Evolutionary conservation across 805 yeast species (phyloP).

Genomic region (Cyberlindnera saturnus): DNA sequence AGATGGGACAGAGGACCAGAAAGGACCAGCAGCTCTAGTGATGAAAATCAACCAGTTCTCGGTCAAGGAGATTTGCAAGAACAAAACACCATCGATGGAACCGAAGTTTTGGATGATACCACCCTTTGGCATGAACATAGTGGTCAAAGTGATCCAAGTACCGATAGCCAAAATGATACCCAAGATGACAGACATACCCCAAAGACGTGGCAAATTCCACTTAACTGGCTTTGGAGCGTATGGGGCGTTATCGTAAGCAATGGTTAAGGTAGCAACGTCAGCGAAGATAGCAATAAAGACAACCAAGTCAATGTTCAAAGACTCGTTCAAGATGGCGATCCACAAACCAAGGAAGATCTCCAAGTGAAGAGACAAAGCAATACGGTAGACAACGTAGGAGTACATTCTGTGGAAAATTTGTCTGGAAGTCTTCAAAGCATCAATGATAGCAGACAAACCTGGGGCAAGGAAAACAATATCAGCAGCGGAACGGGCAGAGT

Average conservation of each 20-base stretch:
- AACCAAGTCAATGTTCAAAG: conserved; percentile 83
- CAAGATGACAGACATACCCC: conserved; percentile 92
- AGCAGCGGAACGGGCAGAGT: conserved; percentile 95
- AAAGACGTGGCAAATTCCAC: conserved; percentile 94
- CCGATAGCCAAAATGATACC: conserved; percentile 85
- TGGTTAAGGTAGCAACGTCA: conserved; percentile 94
- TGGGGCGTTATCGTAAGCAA: conserved; percentile 97
- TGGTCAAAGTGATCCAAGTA: conserved; percentile 91
- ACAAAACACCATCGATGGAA: conserved; percentile 86
- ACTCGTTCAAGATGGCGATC: conserved; percentile 88
- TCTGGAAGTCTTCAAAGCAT: conserved; percentile 90
- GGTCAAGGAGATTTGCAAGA: conserved; percentile 90
- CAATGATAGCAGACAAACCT: conserved; percentile 92
- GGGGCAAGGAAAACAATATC: conserved; percentile 95
- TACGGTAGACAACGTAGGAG: conserved; percentile 96
- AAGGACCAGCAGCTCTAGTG: conserved; percentile 96
- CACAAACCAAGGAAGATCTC: conserved; percentile 93
- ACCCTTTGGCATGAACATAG: conserved; percentile 85
- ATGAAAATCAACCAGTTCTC: conserved; percentile 97
- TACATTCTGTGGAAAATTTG: conserved; percentile 99
- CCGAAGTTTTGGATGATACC: conserved; percentile 97
- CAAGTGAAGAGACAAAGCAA: conserved; percentile 90
- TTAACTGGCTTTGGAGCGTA: conserved; percentile 88
- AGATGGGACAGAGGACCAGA: conserved; percentile 95
- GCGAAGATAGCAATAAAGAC: conserved; percentile 97